Evolutionary conservation across 768 basidiomycete species (phyloP).

Genomic region (Asterophora lycoperdoides): DNA sequence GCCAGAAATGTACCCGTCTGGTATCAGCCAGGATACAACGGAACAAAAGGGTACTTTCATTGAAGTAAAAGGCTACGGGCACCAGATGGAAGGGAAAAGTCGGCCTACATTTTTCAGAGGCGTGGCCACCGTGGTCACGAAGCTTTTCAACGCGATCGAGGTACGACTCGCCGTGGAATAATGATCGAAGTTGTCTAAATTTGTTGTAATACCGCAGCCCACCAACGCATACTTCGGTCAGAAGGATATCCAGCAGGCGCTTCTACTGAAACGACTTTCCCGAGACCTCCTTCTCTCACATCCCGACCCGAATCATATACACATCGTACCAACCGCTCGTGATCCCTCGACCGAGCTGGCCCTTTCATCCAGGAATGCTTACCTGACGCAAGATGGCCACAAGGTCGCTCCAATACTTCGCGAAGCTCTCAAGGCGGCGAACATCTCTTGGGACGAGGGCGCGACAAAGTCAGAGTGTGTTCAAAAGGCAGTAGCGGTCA

Average conservation of each 20-base stretch:
- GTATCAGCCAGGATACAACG: constrained; percentile 71
- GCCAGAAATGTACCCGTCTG: constrained; percentile 89
- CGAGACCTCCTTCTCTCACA: constrained; percentile 78
- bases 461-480: constrained; percentile 48
- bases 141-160: constrained; percentile 90
- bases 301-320: constrained; percentile 68
- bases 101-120: constrained; percentile 93
- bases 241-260: constrained; percentile 96
- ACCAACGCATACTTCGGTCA: constrained; percentile 94
- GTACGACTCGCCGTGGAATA: constrained; percentile 36
- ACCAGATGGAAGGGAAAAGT: constrained; percentile 89
- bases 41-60: constrained; percentile 86
- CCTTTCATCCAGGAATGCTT: constrained; percentile 86
- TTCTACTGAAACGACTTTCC: constrained; percentile 74
- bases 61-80: constrained; percentile 85
- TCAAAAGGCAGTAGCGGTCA: constrained; percentile 35
- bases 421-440: constrained; percentile 59
- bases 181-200: neutral
- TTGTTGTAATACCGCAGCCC: constrained; percentile 49
- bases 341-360: constrained; percentile 66
- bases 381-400: constrained; percentile 65
- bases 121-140: constrained; percentile 91
- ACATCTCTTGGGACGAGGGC: constrained; percentile 50
- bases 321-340: constrained; percentile 84
- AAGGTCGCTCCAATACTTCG: constrained; percentile 64